Evolutionary conservation across 345 rosid genomes (phyloP).

Genomic region (Sonneratia caseolaris): DNA sequence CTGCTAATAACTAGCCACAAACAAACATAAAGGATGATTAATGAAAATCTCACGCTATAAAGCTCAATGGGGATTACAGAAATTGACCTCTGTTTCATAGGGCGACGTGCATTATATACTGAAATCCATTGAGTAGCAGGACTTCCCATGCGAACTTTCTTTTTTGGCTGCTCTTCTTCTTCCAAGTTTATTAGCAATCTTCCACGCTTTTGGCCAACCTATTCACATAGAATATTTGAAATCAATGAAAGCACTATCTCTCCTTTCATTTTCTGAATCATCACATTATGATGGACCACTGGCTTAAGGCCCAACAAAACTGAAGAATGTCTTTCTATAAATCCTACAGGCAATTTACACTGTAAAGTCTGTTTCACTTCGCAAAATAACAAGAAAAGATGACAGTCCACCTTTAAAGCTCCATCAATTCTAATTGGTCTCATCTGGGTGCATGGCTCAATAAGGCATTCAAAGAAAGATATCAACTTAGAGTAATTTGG

Average conservation of each 20-base stretch:
- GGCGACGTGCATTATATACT: conserved; percentile 82
- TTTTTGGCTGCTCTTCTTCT: conserved; percentile 88
- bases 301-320: neutral
- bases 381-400: neutral
- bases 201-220: conserved; percentile 85
- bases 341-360: neutral
- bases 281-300: neutral
- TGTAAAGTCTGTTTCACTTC: neutral
- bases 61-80: neutral
- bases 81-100: conserved; percentile 89
- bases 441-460: conserved; percentile 50
- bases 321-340: neutral
- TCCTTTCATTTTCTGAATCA: neutral
- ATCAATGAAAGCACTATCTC: conserved; percentile 5
- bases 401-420: conserved; percentile 65
- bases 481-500: conserved; percentile 88
- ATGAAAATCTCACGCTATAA: neutral
- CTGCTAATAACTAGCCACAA: neutral
- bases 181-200: conserved; percentile 61
- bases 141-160: conserved; percentile 76
- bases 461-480: conserved; percentile 62
- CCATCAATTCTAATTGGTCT: conserved; percentile 96
- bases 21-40: neutral
- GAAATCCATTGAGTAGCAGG: conserved; percentile 94
- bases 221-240: conserved; percentile 12